A percentile compares a stretch with the other conserved stretches of the same genome.
These are phyloP conservation scores for Mycena maculata DNA, from an alignment of 768 basidiomycete genomes.

Conservation along the genomic window DNA sequence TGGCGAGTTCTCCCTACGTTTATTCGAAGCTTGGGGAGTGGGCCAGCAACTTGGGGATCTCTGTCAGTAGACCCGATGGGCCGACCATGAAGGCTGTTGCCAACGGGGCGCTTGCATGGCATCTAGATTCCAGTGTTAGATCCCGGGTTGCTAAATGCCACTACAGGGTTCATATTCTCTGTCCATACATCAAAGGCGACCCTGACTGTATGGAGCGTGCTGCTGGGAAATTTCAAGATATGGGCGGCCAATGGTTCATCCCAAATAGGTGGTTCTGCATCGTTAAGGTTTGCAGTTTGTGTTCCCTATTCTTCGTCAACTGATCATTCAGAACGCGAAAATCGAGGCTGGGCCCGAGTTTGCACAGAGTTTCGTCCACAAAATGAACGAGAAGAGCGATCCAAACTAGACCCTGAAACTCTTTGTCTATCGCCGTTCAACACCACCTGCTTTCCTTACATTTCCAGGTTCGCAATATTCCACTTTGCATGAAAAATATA, in stretches of 20 bases:
- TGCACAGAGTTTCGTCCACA: neutral
- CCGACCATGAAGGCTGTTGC: conserved; percentile 43
- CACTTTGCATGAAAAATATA: neutral
- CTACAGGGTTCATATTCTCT: conserved; percentile 37
- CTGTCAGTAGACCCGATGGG: conserved; percentile 39
- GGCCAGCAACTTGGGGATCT: conserved; percentile 35
- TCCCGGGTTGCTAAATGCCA: conserved; percentile 40
- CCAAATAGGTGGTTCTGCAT: conserved; percentile 36
- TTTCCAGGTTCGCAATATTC: conserved; percentile 8
- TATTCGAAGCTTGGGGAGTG: conserved; percentile 38
- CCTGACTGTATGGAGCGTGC: conserved; percentile 17
- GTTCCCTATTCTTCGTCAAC: neutral
- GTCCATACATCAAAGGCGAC: conserved; percentile 22
- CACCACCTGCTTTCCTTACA: conserved; percentile 22
- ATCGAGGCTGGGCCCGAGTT: conserved; percentile 22
- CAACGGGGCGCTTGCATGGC: conserved; percentile 45
- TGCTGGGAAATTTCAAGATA: conserved; percentile 12
- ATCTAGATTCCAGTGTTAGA: conserved; percentile 40
- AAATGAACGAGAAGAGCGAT: neutral
- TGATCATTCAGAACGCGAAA: conserved; percentile 25
- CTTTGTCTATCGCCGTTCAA: conserved; percentile 32
- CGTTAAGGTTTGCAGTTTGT: conserved; percentile 33
- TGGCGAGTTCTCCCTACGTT: conserved; percentile 43
- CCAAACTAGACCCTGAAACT: neutral
- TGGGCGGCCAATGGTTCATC: conserved; percentile 23